Evolutionary conservation across 1,139 yeast genomes (phyloP), one percentile per base, ranked within the genome.

Genomic region (Yamadazyma pseudoaaseri): DNA sequence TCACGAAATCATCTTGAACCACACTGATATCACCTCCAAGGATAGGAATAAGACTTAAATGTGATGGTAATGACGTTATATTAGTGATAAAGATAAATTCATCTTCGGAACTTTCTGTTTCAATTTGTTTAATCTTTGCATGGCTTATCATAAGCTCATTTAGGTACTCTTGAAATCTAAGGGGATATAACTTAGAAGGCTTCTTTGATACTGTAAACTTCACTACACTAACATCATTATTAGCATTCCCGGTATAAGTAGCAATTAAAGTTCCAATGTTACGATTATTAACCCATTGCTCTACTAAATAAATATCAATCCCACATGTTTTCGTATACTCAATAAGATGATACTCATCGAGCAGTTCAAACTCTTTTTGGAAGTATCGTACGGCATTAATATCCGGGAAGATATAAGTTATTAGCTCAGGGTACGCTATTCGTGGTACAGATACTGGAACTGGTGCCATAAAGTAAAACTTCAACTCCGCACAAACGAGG

Each of bases 261-360:
- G 92, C 78, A 16, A 90, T 82, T 6, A 85, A 71, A 0, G 82
- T 70, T 22, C 86, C 80, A 15, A 79, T 64, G 35, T 74, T 71
- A 26, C 97, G 65, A 37, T 80, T 81, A 27, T 83, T 73, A 3
- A 86, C 82, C 97, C 98, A 92, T 57, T 90, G 97, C 53, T 92
- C 97, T 9, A 90, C 95, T 30, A 92, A 67, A 51, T 92, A 92
- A 17, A 86, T 74, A 54, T 92, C 97, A 53, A 84, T 86, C 1
- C 97, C 97, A 1, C 65, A 48, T 5, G 79, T 65, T 12, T 60
- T 61, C 1, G 79, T 56, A 35, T 69, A 73, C 27, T 71, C 74
- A 34, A 49, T 51, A 10, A 62, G 40, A 39, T 62, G 65, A 48
- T 65, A 60, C 38, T 73, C 74, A 21, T 59, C 56, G 13, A 54